Conservation (phyloP, 2,329 filamentous ascomycete species). For the Hypoxylon sp. region DNA sequence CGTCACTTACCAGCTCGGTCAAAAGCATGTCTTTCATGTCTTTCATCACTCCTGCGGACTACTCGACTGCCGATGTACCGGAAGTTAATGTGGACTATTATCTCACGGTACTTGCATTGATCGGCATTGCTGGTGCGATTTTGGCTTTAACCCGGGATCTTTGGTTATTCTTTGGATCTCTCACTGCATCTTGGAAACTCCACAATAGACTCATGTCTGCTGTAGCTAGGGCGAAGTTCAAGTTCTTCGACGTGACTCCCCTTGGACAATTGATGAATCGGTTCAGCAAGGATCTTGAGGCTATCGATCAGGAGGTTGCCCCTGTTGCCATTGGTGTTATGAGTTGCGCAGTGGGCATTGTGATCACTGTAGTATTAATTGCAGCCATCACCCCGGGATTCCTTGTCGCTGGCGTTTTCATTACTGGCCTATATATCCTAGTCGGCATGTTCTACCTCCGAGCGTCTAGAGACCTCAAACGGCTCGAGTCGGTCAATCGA, state of each 20-base stretch:
- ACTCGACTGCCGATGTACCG: constrained; percentile 55
- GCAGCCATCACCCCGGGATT: constrained; percentile 91
- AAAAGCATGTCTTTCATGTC: constrained; percentile 53
- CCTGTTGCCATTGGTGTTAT: constrained; percentile 86
- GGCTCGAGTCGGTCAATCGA: constrained; percentile 92
- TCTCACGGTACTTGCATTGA: constrained; percentile 82
- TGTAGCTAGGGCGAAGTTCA: constrained; percentile 91
- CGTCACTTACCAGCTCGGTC: constrained; percentile 58
- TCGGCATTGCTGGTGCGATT: constrained; percentile 83
- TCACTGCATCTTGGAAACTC: constrained; percentile 87
- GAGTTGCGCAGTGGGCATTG: constrained; percentile 74
- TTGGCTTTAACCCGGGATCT: constrained; percentile 86
- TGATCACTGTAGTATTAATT: constrained; percentile 91
- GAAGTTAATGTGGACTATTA: constrained; percentile 88
- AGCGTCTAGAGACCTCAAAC: constrained; percentile 94
- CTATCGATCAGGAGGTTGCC: constrained; percentile 95
- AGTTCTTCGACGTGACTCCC: constrained; percentile 97
- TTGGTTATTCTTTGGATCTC: constrained; percentile 92
- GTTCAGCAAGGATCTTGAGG: constrained; percentile 97
- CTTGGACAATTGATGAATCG: constrained; percentile 97
- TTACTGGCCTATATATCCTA: constrained; percentile 84
- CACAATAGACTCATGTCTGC: constrained; percentile 83
- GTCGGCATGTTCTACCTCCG: constrained; percentile 91
- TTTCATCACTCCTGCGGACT: constrained; percentile 57
- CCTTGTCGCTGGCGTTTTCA: constrained; percentile 87